Evolutionary conservation across 116 monocot species (phyloP).

Genomic region (Posidonia oceanica): DNA sequence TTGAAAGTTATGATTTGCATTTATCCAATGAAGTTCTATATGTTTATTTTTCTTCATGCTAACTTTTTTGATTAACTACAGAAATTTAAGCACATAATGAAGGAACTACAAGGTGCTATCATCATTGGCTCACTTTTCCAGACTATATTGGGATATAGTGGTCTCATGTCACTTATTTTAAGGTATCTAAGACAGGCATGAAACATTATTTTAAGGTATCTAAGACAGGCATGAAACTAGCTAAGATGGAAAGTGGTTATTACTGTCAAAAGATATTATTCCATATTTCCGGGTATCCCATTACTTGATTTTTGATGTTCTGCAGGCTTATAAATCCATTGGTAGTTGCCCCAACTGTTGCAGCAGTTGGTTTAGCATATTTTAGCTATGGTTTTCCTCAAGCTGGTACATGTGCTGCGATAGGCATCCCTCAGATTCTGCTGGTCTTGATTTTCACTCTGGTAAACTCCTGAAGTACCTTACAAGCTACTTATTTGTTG

Average conservation of each 20-base stretch:
- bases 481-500: background rate
- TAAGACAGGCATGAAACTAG: too few species aligned
- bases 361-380: slow-evolving; percentile 85
- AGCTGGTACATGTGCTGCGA: slow-evolving; percentile 86
- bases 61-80: slow-evolving; percentile 19
- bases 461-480: slow-evolving; percentile 32
- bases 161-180: slow-evolving; percentile 86
- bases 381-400: slow-evolving; percentile 99
- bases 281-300: background rate
- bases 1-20: background rate
- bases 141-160: slow-evolving; percentile 82
- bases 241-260: background rate
- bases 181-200: slow-evolving; percentile 30
- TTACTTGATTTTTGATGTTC: background rate
- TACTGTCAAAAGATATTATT: background rate
- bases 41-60: background rate
- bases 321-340: slow-evolving; percentile 95
- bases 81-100: slow-evolving; percentile 98
- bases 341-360: slow-evolving; percentile 91
- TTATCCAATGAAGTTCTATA: background rate
- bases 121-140: slow-evolving; percentile 92
- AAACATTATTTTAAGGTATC: slow-evolving; percentile 64
- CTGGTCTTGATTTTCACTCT: slow-evolving; percentile 86
- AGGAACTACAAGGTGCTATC: slow-evolving; percentile 93
- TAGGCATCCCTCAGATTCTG: slow-evolving; percentile 76